Evolutionary conservation across 2,329 filamentous ascomycete species (phyloP), one percentile per base, ranked within the genome.

Genomic region (Aspergillus japonicus): DNA sequence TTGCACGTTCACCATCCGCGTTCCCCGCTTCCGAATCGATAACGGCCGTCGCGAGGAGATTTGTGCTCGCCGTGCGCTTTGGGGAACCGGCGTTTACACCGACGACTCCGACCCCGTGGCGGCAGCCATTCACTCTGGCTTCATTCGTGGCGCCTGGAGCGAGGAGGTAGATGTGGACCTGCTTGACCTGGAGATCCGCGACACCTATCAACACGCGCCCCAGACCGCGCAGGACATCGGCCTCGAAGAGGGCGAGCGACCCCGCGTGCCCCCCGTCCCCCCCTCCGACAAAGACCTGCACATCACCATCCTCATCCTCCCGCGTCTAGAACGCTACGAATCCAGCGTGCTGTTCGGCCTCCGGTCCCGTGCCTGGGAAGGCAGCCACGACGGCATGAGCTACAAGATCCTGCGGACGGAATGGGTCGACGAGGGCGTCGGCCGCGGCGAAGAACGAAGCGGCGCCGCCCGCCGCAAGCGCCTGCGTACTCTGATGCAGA

Each of bases 21-120:
- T 99, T 6, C 89, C 93, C 2, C 87, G 90, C 29, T 85, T 90
- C 51, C 92, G 95, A 68, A 80, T 99, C 7, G 85, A 85, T 8
- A 75, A 86, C 0, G 77, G 82, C 7, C 85, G 90, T 24, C 85
- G 94, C 31, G 90, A 95, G 71, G 91, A 96, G 66, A 93, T 98
- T 54, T 96, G 92, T 11, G 80, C 86, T 7, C 85, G 91, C 35
- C 85, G 89, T 21, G 90, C 91, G 7, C 75, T 99, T 0, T 99
- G 94, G 93, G 95, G 95, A 1, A 95, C 92, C 0, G 93, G 96
- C 42, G 85, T 99, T 6, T 98, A 98, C 72, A 96, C 92, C 0
- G 95, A 99, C 68, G 95, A 99, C 75, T 96, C 92, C 0, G 95
- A 99, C 71, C 87, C 95, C 0, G 84, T 99, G 24, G 94, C 92